Evolutionary conservation across 2,329 filamentous ascomycete species (phyloP), one percentile per base, ranked within the genome.

Genomic region (Fonsecaea pugnacius): DNA sequence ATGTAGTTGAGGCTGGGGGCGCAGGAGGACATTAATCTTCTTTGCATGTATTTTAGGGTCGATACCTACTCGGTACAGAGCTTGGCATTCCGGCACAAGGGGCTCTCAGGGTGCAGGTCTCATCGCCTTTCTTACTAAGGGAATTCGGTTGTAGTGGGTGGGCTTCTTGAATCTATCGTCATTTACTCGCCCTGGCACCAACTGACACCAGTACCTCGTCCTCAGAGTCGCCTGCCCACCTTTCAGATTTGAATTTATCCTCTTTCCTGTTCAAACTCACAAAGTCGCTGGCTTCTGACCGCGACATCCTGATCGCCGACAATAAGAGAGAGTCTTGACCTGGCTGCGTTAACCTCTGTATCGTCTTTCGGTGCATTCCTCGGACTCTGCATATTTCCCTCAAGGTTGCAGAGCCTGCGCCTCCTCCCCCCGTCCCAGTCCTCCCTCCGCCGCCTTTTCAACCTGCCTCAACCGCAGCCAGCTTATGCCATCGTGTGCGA

Each of bases 321-420:
- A 67, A 63, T 61, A 66, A 68, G 64, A 64, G 60, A 69, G 69
- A 65, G 69, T 69, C 68, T 70, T 66, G 68, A 68, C 68, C 71
- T 68, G 36, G 36, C 36, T 40, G 70, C 69, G 70, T 72, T 71
- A 71, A 69, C 69, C 60, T 70, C 55, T 64, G 57, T 67, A 52
- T 62, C 56, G 55, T 62, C 55, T 54, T 33, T 56, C 51, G 53
- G 53, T 56, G 61, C 50, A 62, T 64, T 54, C 38, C 30, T 27
- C 58, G 58, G 53, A 10, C 53, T 24, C 3, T 57, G 24, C 64
- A 58, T 58, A 50, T 58, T 56, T 60, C 38, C 51, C 30, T 58
- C 46, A 51, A 48, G 53, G 54, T 50, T 58, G 35, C 62, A 48
- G 58, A 65, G 46, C 63, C 59, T 62, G 50, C 58, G 51, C 63